Evolutionary conservation across 1,139 yeast species (phyloP).

Genomic region (Saccharomycopsis crataegensis): DNA sequence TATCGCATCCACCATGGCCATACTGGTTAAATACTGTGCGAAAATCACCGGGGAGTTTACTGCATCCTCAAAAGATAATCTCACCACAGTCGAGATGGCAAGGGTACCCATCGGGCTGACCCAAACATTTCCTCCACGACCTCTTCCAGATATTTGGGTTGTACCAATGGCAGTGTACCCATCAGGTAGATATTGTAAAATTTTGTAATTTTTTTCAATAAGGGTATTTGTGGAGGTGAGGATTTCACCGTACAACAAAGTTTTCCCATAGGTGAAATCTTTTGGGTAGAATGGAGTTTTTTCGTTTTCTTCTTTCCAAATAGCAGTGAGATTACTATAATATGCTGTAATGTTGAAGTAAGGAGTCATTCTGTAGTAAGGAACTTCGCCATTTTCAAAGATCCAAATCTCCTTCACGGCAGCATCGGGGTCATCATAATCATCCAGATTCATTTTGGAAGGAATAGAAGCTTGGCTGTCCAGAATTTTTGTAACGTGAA

Average conservation of each 20-base stretch:
- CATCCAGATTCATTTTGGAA: slow-evolving; percentile 24
- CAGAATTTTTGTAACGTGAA: slow-evolving; percentile 29
- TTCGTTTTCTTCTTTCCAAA: slow-evolving; percentile 20
- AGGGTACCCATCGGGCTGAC: slow-evolving; percentile 88
- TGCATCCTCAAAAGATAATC: slow-evolving; percentile 42
- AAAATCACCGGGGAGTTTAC: slow-evolving; percentile 56
- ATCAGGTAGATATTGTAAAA: slow-evolving; percentile 55
- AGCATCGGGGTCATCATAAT: slow-evolving; percentile 44
- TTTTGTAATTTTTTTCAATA: slow-evolving; percentile 60
- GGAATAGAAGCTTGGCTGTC: slow-evolving; percentile 23
- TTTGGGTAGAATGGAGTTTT: not conserved
- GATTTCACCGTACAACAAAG: slow-evolving; percentile 75
- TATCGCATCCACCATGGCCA: slow-evolving; percentile 79
- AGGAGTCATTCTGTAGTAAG: slow-evolving; percentile 53
- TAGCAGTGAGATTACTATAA: slow-evolving; percentile 38
- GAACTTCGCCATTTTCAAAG: slow-evolving; percentile 31
- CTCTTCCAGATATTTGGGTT: slow-evolving; percentile 84
- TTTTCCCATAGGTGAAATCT: slow-evolving; percentile 42
- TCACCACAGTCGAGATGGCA: slow-evolving; percentile 69
- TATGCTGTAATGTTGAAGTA: slow-evolving; percentile 60
- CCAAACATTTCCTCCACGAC: slow-evolving; percentile 95
- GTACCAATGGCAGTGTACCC: slow-evolving; percentile 74
- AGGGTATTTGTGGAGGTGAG: slow-evolving; percentile 81
- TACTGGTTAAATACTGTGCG: slow-evolving; percentile 75
- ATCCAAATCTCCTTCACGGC: slow-evolving; percentile 44